Conservation (phyloP, 768 basidiomycete genomes). For the Sarcomyxa edulis region DNA sequence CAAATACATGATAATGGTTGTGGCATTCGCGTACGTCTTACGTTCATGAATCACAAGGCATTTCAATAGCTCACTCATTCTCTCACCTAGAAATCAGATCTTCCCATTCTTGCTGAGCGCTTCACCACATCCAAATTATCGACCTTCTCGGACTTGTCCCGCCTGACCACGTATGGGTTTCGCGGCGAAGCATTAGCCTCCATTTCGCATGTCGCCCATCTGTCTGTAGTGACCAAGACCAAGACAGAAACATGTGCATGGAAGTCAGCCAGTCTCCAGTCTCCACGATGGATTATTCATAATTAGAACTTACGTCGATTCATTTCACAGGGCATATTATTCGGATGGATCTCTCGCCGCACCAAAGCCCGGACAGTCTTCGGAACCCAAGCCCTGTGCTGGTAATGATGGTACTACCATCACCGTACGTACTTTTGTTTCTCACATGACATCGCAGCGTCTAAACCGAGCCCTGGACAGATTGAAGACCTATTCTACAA, state of each 20-base stretch:
- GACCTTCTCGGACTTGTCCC: conserved; percentile 78
- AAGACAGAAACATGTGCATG: conserved; percentile 79
- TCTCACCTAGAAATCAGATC: conserved; percentile 67
- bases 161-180: conserved; percentile 91
- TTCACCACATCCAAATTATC: conserved; percentile 94
- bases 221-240: conserved; percentile 89
- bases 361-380: conserved; percentile 60
- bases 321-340: conserved; percentile 66
- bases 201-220: conserved; percentile 88
- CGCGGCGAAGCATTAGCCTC: conserved; percentile 96
- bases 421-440: conserved; percentile 41
- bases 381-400: conserved; percentile 85
- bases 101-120: conserved; percentile 87
- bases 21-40: conserved; percentile 74
- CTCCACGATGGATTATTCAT: neutral
- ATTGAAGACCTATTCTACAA: conserved; percentile 97
- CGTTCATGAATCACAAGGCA: neutral
- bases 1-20: conserved; percentile 97
- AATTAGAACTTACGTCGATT: conserved; percentile 4
- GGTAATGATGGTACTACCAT: conserved; percentile 94
- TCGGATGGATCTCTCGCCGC: conserved; percentile 70
- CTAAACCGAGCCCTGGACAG: conserved; percentile 31
- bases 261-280: conserved; percentile 68
- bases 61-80: too few species aligned
- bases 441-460: neutral